Evolutionary conservation across 2,329 filamentous ascomycete species (phyloP).

Genomic region (Diaporthe amygdali): DNA sequence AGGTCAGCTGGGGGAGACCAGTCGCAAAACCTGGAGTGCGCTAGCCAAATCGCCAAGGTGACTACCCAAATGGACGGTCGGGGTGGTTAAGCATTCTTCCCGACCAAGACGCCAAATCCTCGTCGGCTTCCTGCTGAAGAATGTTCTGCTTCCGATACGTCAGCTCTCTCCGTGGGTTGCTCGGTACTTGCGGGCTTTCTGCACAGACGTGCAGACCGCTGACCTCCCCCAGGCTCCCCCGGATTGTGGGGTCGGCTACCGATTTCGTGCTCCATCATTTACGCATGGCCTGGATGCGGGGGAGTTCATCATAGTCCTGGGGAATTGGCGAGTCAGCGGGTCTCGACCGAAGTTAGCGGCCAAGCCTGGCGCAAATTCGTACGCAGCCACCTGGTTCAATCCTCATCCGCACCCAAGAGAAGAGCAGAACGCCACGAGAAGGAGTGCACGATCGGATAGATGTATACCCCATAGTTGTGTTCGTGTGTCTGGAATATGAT

Average conservation of each 20-base stretch:
- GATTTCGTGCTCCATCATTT: neutral
- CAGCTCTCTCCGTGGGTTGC: neutral
- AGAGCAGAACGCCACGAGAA: neutral
- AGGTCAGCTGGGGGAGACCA: neutral
- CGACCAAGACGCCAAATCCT: neutral
- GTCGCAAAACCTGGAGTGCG: neutral
- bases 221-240: neutral
- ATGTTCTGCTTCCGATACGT: neutral
- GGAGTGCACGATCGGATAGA: constrained; percentile 14
- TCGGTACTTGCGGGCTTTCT: neutral
- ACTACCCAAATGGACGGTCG: neutral
- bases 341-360: neutral
- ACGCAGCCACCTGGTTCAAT: constrained; percentile 20
- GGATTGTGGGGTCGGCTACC: constrained; percentile 4
- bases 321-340: constrained; percentile 5
- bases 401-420: constrained; percentile 14
- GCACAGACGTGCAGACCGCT: constrained; percentile 1
- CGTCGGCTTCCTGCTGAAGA: neutral
- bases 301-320: neutral
- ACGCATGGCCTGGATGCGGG: constrained; percentile 7
- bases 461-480: constrained; percentile 4
- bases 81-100: constrained; percentile 5
- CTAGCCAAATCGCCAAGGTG: constrained; percentile 8
- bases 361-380: neutral
- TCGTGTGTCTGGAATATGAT: neutral